Percentiles rank a stretch among this genome's conserved stretches.
Evolutionary conservation across 2,329 filamentous ascomycete species (phyloP).

Genomic region (Nannizziopsis arthrosporioides): DNA sequence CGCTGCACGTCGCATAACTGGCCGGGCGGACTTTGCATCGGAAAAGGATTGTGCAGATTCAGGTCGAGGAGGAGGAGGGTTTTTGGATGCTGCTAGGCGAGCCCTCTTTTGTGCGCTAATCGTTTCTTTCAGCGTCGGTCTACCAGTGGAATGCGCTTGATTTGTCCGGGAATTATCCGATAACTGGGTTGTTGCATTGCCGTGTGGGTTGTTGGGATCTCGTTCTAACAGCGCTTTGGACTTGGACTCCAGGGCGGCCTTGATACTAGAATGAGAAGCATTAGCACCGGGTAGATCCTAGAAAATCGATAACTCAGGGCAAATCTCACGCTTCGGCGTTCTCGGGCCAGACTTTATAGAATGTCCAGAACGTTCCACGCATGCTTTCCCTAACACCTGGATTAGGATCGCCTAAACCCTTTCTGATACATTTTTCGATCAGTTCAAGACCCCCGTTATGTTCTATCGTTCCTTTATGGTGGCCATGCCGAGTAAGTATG

Average conservation of each 20-base stretch:
- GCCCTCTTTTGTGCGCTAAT: slow-evolving; percentile 72
- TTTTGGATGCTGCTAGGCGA: slow-evolving; percentile 30
- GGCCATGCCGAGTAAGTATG: slow-evolving; percentile 61
- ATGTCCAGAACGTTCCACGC: slow-evolving; percentile 77
- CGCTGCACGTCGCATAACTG: slow-evolving; percentile 21
- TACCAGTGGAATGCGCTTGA: slow-evolving; percentile 39
- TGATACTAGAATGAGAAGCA: slow-evolving; percentile 47
- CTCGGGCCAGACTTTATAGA: slow-evolving; percentile 63
- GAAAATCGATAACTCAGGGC: too few relatives aligned
- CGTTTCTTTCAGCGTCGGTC: slow-evolving; percentile 60
- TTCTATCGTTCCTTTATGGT: slow-evolving; percentile 70
- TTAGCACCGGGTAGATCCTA: not conserved
- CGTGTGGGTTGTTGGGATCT: slow-evolving; percentile 59
- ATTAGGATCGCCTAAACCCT: slow-evolving; percentile 78
- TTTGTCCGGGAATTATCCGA: slow-evolving; percentile 4
- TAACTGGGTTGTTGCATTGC: slow-evolving; percentile 13
- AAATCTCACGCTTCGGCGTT: slow-evolving; percentile 57
- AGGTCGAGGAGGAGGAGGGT: slow-evolving; percentile 40
- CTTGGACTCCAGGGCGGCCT: slow-evolving; percentile 64
- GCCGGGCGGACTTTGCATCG: slow-evolving; percentile 30
- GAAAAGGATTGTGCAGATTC: slow-evolving; percentile 48
- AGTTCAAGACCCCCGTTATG: slow-evolving; percentile 71
- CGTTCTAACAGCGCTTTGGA: slow-evolving; percentile 71
- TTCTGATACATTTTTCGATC: slow-evolving; percentile 79
- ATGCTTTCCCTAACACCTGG: slow-evolving; percentile 79